Base-by-base conservation (phyloP, 2,329 filamentous ascomycete genomes). In the Fusarium equiseti region DNA sequence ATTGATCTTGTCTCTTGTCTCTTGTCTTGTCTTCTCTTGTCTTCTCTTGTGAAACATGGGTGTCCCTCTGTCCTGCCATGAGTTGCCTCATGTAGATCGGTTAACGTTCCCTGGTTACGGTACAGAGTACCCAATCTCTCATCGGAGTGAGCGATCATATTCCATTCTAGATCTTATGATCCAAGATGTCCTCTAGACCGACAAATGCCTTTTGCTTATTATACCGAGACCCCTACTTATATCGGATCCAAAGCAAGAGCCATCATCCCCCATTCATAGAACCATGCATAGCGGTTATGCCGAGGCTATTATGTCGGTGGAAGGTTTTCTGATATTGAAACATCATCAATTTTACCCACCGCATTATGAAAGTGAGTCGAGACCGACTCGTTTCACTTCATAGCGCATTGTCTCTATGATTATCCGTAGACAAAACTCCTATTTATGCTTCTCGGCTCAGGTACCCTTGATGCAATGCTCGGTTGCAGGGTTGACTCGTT, bases 401-500 rank as follows among this genome's bases (percentile, higher is more conserved):
- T 42, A 67, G 32, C 26, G 31, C 38, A 67, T 55, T 42, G 50
- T 20, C 24, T 27, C 31, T 42, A 44, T 61, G 8, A 42, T 44
- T 54, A 20, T 20, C 20, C 20, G 20, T 20, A 52, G 48, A 51
- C 53, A 62, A 55, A 38, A 40, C 63, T 62, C 56, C 55, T 62
- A 55, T 66, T 61, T 38, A 43, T 15, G 38, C 40, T 20, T 32
- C 24, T 57, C 56, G 31, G 42, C 46, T 46, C 44, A 27, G 22
- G 31, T 63, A 59, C 54, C 43, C 46, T 50, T 43, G 56, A 31
- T 48, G 48, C 59, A 35, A 63, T 61, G 38, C 35, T 32, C 20
- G 18, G 31, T 55, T 57, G 35, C 57, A 63, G 46, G 67, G 58
- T 71, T 62, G 32, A 56, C 62, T 63, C 42, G 50, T 70, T 59